These are phyloP conservation scores for Nakazawaea sp. DNA, from an alignment of 805 yeast species.

Conservation along the genomic window DNA sequence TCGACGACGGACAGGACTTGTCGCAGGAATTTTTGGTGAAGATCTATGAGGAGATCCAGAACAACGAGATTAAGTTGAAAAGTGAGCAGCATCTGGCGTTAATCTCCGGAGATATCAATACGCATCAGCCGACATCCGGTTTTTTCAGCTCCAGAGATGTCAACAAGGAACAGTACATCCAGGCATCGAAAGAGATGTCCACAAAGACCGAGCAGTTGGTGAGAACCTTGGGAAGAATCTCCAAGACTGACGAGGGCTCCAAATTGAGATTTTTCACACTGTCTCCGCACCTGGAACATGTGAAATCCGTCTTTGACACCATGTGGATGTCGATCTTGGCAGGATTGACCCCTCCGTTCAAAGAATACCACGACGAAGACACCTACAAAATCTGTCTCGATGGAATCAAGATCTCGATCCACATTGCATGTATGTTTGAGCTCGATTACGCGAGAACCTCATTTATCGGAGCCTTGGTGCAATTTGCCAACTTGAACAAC, in stretches of 20 bases:
- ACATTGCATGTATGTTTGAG: constrained; percentile 78
- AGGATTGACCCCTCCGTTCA: constrained; percentile 89
- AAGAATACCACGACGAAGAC: constrained; percentile 74
- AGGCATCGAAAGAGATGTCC: constrained; percentile 89
- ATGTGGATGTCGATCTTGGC: constrained; percentile 97
- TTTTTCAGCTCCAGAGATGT: constrained; percentile 66
- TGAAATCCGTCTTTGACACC: constrained; percentile 86
- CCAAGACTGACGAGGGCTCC: constrained; percentile 32
- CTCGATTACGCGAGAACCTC: constrained; percentile 82
- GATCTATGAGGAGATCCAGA: constrained; percentile 71
- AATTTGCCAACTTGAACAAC: constrained; percentile 76
- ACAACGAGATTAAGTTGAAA: constrained; percentile 81
- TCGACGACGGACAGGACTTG: constrained; percentile 83
- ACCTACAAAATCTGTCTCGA: constrained; percentile 67
- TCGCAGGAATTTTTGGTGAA: constrained; percentile 65
- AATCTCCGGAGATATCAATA: constrained; percentile 51
- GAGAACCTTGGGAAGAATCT: constrained; percentile 48
- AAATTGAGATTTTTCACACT: constrained; percentile 67
- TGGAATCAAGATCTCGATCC: constrained; percentile 77
- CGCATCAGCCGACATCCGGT: constrained; percentile 23
- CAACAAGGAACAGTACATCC: constrained; percentile 78
- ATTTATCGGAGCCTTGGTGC: constrained; percentile 83
- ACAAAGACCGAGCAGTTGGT: constrained; percentile 82
- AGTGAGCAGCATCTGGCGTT: constrained; percentile 94
- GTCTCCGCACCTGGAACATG: constrained; percentile 74